These are phyloP conservation scores for Rhizopogon sp. DNA, from an alignment of 768 basidiomycete genomes.

Conservation along the genomic window DNA sequence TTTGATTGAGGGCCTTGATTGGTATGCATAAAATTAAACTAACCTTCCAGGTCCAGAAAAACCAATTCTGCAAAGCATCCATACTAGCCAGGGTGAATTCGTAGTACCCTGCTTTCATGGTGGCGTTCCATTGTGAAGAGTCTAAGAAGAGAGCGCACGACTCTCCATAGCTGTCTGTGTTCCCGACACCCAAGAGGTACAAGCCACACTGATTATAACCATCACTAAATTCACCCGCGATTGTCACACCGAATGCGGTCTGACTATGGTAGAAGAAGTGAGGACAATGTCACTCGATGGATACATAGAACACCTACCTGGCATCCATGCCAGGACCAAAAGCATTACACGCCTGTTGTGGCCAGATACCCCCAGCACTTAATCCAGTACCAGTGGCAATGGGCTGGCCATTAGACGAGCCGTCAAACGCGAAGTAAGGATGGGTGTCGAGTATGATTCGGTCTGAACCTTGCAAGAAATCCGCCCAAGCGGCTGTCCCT, in stretches of 20 bases:
- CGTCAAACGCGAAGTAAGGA: constrained; percentile 61
- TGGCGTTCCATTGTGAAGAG: constrained; percentile 46
- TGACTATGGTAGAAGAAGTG: constrained; percentile 26
- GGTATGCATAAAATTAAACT: constrained; percentile 2
- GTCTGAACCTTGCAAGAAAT: constrained; percentile 56
- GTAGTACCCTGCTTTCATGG: constrained; percentile 47
- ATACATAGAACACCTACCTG: constrained; percentile 29
- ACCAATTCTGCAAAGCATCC: constrained; percentile 66
- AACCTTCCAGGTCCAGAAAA: constrained; percentile 81
- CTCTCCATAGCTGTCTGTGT: constrained; percentile 20
- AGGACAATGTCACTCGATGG: neutral
- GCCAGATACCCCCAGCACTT: constrained; percentile 41
- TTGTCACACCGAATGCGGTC: constrained; percentile 59
- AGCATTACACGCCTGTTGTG: constrained; percentile 43
- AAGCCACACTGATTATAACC: constrained; percentile 65
- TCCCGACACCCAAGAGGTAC: constrained; percentile 33
- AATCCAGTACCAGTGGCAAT: constrained; percentile 27
- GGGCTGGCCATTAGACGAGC: constrained; percentile 27
- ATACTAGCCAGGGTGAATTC: constrained; percentile 52
- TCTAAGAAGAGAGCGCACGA: constrained; percentile 42
- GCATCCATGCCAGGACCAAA: constrained; percentile 58
- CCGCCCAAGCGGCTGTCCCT: constrained; percentile 38
- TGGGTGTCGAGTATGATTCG: constrained; percentile 60
- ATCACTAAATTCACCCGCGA: constrained; percentile 74
- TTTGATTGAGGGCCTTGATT: neutral